phyloP scores from a whole-genome alignment of 2,329 filamentous ascomycete species.

The Pseudocercospora vitis region DNA sequence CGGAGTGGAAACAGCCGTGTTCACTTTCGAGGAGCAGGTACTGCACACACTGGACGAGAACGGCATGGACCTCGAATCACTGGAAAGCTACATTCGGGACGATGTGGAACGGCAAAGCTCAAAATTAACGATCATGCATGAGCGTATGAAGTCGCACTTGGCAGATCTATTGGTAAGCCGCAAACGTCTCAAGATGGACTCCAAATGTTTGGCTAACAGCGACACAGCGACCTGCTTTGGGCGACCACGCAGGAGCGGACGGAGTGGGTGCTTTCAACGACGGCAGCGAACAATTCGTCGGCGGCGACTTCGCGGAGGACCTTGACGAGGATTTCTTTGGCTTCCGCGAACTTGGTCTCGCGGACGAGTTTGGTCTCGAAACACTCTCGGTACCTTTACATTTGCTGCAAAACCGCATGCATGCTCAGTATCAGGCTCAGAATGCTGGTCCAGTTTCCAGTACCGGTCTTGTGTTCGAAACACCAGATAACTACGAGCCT shows the following conservation, averaged over 20 bases:
- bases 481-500: constrained; percentile 69
- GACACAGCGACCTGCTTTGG: constrained; percentile 71
- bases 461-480: constrained; percentile 63
- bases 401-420: constrained; percentile 86
- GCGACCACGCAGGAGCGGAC: constrained; percentile 71
- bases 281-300: constrained; percentile 93
- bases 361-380: constrained; percentile 84
- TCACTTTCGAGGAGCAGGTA: constrained; percentile 79
- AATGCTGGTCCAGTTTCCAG: constrained; percentile 62
- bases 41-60: constrained; percentile 83
- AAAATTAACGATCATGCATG: constrained; percentile 81
- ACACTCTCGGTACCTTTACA: constrained; percentile 90
- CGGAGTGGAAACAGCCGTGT: constrained; percentile 55
- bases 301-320: constrained; percentile 95
- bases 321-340: constrained; percentile 99
- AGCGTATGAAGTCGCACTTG: constrained; percentile 90
- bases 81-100: constrained; percentile 87
- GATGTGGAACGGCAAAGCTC: constrained; percentile 83
- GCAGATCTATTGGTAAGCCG: constrained; percentile 77
- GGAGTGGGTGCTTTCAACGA: constrained; percentile 92
- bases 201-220: constrained; percentile 28
- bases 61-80: constrained; percentile 74
- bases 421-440: constrained; percentile 79
- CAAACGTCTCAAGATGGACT: constrained; percentile 4
- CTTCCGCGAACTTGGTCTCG: constrained; percentile 90